Conservation (phyloP, 2,329 filamentous ascomycete genomes). For the Helotiales sp. region DNA sequence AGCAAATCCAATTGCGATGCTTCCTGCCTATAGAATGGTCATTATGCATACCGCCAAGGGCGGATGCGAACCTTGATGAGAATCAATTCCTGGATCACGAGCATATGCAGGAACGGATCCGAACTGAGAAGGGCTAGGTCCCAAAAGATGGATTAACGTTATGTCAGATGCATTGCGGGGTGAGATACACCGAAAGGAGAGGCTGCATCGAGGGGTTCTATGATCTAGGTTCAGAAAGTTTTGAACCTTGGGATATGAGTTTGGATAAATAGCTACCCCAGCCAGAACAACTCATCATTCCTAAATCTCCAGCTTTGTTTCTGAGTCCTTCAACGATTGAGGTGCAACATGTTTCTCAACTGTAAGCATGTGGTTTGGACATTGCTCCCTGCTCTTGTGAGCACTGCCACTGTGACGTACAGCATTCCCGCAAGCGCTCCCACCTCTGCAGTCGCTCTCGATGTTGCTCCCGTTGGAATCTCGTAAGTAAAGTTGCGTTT, state of each 20-base stretch:
- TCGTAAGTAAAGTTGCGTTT: conserved; percentile 38
- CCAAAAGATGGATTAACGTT: not conserved
- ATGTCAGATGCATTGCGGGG: not conserved
- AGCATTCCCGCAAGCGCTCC: conserved; percentile 26
- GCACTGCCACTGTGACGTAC: conserved; percentile 20
- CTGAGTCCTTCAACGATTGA: not conserved
- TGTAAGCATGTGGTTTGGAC: conserved; percentile 16
- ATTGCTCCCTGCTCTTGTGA: conserved; percentile 14
- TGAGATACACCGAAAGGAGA: not conserved
- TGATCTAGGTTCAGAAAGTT: not conserved
- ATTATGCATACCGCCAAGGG: not conserved
- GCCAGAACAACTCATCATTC: not conserved
- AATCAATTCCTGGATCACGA: not conserved
- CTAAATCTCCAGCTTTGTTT: not conserved
- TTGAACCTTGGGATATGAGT: not conserved
- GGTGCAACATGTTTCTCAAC: conserved; percentile 11
- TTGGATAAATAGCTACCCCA: not conserved
- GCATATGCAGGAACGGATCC: not conserved
- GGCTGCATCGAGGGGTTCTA: not conserved
- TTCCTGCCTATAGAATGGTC: not conserved
- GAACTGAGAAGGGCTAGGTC: not conserved
- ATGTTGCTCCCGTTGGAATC: conserved; percentile 45
- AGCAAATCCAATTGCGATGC: not conserved
- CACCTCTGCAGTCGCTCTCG: conserved; percentile 28
- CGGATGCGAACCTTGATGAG: not conserved